These are phyloP conservation scores for Aechmea fasciata DNA, from an alignment of 176 grass and related monocot species.

Conservation along the genomic window DNA sequence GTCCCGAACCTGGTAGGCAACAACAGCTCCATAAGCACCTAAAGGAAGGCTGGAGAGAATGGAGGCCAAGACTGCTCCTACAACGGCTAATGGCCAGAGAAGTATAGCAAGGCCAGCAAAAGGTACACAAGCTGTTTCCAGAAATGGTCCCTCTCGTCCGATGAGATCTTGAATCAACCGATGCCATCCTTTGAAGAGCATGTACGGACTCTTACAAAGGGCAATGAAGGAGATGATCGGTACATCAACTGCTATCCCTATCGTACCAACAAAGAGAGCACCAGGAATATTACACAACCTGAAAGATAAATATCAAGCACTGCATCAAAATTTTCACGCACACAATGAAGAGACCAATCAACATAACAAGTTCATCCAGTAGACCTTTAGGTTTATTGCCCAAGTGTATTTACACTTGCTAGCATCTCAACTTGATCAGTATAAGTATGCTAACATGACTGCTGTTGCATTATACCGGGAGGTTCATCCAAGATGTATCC, in stretches of 20 bases:
- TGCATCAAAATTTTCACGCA: not conserved
- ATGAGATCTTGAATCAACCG: slow-evolving; percentile 78
- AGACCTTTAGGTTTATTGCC: too few relatives aligned
- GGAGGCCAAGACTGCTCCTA: slow-evolving; percentile 56
- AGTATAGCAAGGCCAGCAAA: slow-evolving; percentile 94
- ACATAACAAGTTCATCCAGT: not conserved
- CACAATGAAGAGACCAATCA: not conserved
- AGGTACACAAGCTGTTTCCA: slow-evolving; percentile 94
- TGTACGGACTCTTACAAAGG: slow-evolving; percentile 75
- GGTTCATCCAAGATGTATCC: too few relatives aligned
- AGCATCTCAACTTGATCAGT: too few relatives aligned
- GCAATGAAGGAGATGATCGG: slow-evolving; percentile 72
- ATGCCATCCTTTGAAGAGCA: slow-evolving; percentile 98
- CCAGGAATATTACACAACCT: slow-evolving; percentile 73
- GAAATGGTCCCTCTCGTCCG: slow-evolving; percentile 82
- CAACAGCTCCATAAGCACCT: slow-evolving; percentile 68
- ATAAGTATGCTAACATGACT: too few relatives aligned
- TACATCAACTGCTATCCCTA: slow-evolving; percentile 55
- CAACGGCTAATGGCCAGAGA: slow-evolving; percentile 88
- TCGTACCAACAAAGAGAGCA: slow-evolving; percentile 37
- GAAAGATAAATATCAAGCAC: not conserved
- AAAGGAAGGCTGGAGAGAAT: slow-evolving; percentile 78
- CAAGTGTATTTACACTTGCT: too few relatives aligned
- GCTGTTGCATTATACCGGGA: too few relatives aligned
- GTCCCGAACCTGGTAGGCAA: slow-evolving; percentile 69